A percentile compares a stretch with the other conserved stretches of the same genome.
Evolutionary conservation across 352 stramenopile genomes (phyloP).

Genomic region (Phytophthora boehmeriae): DNA sequence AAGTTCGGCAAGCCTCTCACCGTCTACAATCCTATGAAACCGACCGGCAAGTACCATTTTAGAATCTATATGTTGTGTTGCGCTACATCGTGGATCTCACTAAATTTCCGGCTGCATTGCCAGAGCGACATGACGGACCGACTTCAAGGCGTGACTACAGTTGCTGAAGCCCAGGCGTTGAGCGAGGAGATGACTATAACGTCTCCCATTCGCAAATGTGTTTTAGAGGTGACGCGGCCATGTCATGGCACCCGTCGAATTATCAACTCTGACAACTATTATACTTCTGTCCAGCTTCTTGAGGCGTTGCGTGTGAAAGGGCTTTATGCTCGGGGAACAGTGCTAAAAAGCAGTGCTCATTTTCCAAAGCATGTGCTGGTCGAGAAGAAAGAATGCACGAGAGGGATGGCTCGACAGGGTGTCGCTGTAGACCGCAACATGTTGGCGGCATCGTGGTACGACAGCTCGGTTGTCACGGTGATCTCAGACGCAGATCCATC

Average conservation of each 20-base stretch:
- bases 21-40: constrained; percentile 1
- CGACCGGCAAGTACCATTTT: not conserved
- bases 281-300: constrained; percentile 31
- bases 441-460: constrained; percentile 20
- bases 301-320: constrained; percentile 18
- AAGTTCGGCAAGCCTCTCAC: not conserved
- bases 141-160: constrained; percentile 10
- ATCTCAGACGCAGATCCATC: constrained; percentile 26
- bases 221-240: constrained; percentile 25
- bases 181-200: not conserved
- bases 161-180: not conserved
- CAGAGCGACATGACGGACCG: constrained; percentile 20
- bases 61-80: constrained; percentile 13
- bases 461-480: constrained; percentile 22
- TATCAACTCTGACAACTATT: constrained; percentile 38
- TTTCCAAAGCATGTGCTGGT: constrained; percentile 17
- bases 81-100: constrained; percentile 22
- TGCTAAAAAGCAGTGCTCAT: constrained; percentile 19
- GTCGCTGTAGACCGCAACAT: constrained; percentile 15
- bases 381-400: constrained; percentile 4
- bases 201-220: constrained; percentile 12
- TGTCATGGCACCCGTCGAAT: constrained; percentile 18
- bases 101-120: constrained; percentile 31
- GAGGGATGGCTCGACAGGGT: constrained; percentile 5
- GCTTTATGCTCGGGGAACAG: constrained; percentile 17